These are phyloP conservation scores for Strobilomyces dryophilus DNA, from an alignment of 768 basidiomycete genomes.

Conservation along the genomic window DNA sequence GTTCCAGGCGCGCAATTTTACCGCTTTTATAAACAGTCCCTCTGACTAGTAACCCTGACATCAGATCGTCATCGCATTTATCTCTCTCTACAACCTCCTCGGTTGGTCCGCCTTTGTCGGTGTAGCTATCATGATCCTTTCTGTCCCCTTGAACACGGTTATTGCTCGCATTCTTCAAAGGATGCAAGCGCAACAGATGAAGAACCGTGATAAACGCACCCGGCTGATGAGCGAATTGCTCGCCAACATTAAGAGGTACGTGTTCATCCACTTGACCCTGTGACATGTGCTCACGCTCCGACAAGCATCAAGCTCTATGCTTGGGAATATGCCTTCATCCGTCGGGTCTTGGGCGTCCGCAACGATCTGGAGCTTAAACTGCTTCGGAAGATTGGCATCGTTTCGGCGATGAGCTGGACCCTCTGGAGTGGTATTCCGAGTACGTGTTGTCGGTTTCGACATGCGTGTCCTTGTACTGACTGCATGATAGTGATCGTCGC, in stretches of 20 bases:
- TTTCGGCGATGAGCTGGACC: conserved; percentile 57
- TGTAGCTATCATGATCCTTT: conserved; percentile 83
- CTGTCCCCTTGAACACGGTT: conserved; percentile 68
- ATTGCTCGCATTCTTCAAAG: conserved; percentile 68
- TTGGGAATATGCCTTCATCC: conserved; percentile 90
- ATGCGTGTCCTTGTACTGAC: background rate
- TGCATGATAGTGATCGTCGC: conserved; percentile 56
- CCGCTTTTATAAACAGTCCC: background rate
- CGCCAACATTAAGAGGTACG: conserved; percentile 80
- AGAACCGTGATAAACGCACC: conserved; percentile 81
- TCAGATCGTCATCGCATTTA: conserved; percentile 81
- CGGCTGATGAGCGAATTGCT: conserved; percentile 92
- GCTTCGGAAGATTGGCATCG: conserved; percentile 78
- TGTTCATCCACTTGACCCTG: background rate
- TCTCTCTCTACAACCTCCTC: conserved; percentile 84
- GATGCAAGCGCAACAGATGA: conserved; percentile 90
- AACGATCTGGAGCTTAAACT: conserved; percentile 80
- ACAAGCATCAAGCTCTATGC: conserved; percentile 86
- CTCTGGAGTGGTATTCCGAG: conserved; percentile 68
- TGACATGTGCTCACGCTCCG: background rate
- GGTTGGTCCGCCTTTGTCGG: conserved; percentile 92
- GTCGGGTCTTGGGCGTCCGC: conserved; percentile 71
- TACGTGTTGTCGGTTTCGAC: conserved; percentile 17
- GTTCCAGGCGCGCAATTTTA: conserved; percentile 54
- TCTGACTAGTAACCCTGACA: background rate